phyloP scores from a whole-genome alignment of 352 stramenopile species.

The Globisporangium paddicum region DNA sequence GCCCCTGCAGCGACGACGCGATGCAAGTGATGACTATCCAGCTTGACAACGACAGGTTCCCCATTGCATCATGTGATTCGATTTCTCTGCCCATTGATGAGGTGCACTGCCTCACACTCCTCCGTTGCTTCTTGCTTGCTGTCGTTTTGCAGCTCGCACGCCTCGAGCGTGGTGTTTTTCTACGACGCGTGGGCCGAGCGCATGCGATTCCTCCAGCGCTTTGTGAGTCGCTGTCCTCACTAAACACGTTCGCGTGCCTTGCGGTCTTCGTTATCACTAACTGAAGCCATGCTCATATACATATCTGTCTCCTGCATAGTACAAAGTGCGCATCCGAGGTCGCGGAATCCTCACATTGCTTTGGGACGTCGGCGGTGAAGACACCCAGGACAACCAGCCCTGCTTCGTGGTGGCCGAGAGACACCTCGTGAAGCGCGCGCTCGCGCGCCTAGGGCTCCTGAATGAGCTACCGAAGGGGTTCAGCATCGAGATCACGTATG shows the following conservation, averaged over 20 bases:
- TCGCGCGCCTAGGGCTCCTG: conserved; percentile 24
- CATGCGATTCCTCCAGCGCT: conserved; percentile 53
- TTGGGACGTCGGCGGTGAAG: conserved; percentile 46
- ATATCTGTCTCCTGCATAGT: conserved; percentile 22
- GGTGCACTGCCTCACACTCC: not conserved
- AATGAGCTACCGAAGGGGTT: conserved; percentile 35
- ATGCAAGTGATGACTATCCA: conserved; percentile 44
- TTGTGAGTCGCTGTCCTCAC: conserved; percentile 32
- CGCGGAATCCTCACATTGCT: conserved; percentile 42
- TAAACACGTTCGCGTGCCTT: no score
- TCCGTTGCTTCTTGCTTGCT: not conserved
- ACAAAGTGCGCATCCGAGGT: conserved; percentile 53
- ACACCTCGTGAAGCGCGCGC: conserved; percentile 45
- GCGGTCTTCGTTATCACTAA: no score
- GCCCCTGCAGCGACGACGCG: conserved; percentile 53
- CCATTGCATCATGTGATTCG: not conserved
- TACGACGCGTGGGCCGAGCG: conserved; percentile 70
- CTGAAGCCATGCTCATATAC: not conserved
- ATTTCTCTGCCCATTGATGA: not conserved
- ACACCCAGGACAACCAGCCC: conserved; percentile 53
- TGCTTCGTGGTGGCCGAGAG: conserved; percentile 60
- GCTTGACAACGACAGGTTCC: conserved; percentile 31
- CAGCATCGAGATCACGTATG: conserved; percentile 41
- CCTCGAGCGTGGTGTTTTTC: conserved; percentile 58
- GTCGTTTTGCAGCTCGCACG: conserved; percentile 26